These are phyloP conservation scores for Scytalidium lignicola DNA, from an alignment of 2,329 filamentous ascomycete genomes.

Conservation along the genomic window DNA sequence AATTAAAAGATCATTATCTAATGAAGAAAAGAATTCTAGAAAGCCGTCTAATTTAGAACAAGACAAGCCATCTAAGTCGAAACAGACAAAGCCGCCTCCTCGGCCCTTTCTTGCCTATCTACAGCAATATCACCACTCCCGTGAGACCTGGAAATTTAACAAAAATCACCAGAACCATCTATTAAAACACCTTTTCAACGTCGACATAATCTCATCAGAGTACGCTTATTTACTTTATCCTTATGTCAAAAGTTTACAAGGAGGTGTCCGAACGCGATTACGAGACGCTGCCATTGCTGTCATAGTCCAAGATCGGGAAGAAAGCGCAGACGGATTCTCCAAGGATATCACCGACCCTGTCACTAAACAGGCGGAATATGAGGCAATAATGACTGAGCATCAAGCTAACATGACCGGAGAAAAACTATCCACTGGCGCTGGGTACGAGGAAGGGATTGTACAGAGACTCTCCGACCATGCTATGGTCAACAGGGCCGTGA, in stretches of 20 bases:
- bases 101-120: conserved; percentile 72
- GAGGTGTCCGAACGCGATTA: conserved; percentile 65
- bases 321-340: conserved; percentile 42
- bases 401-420: conserved; percentile 21
- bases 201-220: conserved; percentile 62
- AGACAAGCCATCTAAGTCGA: background rate
- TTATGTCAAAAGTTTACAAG: conserved; percentile 77
- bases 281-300: conserved; percentile 60
- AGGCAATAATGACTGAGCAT: conserved; percentile 38
- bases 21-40: conserved; percentile 8
- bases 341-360: conserved; percentile 41
- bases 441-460: conserved; percentile 26
- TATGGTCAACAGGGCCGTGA: conserved; percentile 51
- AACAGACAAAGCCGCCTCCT: conserved; percentile 25
- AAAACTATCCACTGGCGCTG: conserved; percentile 15
- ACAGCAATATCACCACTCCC: conserved; percentile 65
- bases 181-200: conserved; percentile 75
- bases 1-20: conserved; percentile 17
- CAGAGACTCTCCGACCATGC: conserved; percentile 39
- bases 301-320: conserved; percentile 50
- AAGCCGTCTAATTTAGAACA: conserved; percentile 12
- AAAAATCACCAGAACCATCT: conserved; percentile 85
- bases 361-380: conserved; percentile 50
- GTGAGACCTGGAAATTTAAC: conserved; percentile 86
- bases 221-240: conserved; percentile 66